Evolutionary conservation across 768 basidiomycete genomes (phyloP), one percentile per base, ranked within the genome.

Genomic region (Boletus rex-veris): DNA sequence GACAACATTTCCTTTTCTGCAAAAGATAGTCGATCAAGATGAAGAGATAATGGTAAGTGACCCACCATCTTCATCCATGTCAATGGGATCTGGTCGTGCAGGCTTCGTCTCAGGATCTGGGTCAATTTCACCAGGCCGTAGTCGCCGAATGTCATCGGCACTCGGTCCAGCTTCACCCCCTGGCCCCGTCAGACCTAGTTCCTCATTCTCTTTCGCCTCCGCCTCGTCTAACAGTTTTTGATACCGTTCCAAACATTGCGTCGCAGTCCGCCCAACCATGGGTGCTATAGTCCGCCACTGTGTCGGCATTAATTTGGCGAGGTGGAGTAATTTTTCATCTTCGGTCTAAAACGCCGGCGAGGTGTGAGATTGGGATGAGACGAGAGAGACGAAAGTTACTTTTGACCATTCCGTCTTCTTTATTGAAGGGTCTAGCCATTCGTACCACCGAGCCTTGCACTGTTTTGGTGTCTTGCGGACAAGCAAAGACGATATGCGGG

Each of bases 351-450:
- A 26, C 30, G 21, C 18, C 26, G 55, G 37, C 26, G 18, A 48
- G 40, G 14, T 28, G 42, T 53, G 8, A 53, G 44, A 44, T 10
- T 31, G 9, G 16, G 9, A 44, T 33, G 0, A 26, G 16, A 4
- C 16, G 11, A 38, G 7, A 14, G 18, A 15, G 35, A 18, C 15
- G 18, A 15, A 11, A 15, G 80, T 44, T 55, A 87, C 94, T 76
- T 98, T 98, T 43, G 95, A 97, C 97, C 97, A 99, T 71, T 98
- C 97, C 16, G 96, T 98, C 78, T 99, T 99, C 74, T 98, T 98
- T 74, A 98, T 99, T 48, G 93, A 95, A 7, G 97, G 97, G 74
- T 99, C 97, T 45, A 98, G 76, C 97, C 97, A 98, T 75, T 98
- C 96, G 67, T 96, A 98, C 96, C 96, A 98, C 38, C 93, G 89